A percentile compares a stretch with the other conserved stretches of the same genome.
These are phyloP conservation scores for Phytophthora agathidicida DNA, from an alignment of 352 stramenopile genomes.

Conservation along the genomic window DNA sequence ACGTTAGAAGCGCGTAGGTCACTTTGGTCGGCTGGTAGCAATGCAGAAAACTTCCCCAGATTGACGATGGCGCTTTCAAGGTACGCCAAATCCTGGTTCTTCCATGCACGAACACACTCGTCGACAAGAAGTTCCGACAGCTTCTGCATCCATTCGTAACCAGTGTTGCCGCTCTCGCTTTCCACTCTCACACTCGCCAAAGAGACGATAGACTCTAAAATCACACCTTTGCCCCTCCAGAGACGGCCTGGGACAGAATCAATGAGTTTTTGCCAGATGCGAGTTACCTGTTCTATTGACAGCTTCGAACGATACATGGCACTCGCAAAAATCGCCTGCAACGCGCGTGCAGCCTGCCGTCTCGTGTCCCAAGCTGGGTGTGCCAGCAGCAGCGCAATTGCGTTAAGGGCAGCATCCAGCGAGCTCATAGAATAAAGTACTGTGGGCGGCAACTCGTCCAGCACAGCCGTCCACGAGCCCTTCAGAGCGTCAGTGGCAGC, in stretches of 20 bases:
- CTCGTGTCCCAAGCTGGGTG: conserved; percentile 83
- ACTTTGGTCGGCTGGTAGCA: conserved; percentile 29
- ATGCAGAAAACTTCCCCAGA: conserved; percentile 51
- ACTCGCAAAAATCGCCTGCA: conserved; percentile 61
- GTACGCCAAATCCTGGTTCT: conserved; percentile 70
- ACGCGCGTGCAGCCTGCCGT: conserved; percentile 64
- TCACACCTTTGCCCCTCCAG: conserved; percentile 78
- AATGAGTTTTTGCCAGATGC: conserved; percentile 60
- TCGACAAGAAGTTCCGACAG: conserved; percentile 54
- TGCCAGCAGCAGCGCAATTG: conserved; percentile 52
- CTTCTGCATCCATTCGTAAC: conserved; percentile 26
- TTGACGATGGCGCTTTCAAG: conserved; percentile 69
- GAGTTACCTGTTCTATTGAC: conserved; percentile 43
- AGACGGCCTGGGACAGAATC: conserved; percentile 66
- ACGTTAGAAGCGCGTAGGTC: conserved; percentile 48
- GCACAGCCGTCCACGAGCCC: conserved; percentile 57
- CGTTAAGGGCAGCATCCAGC: conserved; percentile 47
- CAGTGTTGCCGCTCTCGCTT: not conserved
- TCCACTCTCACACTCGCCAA: conserved; percentile 44
- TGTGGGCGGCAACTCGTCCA: conserved; percentile 72
- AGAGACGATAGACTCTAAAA: conserved; percentile 72
- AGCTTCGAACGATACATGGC: conserved; percentile 55
- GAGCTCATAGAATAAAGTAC: conserved; percentile 58
- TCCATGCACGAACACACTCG: conserved; percentile 68
- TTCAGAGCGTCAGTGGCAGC: conserved; percentile 52